These are phyloP conservation scores for Tilletia caries DNA, from an alignment of 1,284 basidiomycete species.

Conservation along the genomic window DNA sequence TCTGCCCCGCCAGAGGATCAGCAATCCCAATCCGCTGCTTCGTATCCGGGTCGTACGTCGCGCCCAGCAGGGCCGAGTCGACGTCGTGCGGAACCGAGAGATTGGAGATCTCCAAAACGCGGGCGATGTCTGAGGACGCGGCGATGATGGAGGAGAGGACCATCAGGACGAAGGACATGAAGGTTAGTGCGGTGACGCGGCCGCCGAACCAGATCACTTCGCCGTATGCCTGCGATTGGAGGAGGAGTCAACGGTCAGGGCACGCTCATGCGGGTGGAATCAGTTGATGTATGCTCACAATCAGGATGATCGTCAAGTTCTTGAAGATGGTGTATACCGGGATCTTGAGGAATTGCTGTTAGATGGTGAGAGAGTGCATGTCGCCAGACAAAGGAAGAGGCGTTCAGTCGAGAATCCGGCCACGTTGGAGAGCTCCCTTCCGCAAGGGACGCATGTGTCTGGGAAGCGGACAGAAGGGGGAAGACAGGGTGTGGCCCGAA, in stretches of 20 bases:
- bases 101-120: conserved; percentile 54
- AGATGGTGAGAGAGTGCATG: conserved; percentile 72
- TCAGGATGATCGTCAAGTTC: conserved; percentile 96
- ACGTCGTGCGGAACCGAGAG: conserved; percentile 41
- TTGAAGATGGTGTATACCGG: conserved; percentile 80
- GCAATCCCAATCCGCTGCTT: conserved; percentile 3
- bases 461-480: neutral
- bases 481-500: neutral
- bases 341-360: conserved; percentile 57
- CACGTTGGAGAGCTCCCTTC: too few species aligned
- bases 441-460: too few species aligned
- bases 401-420: too few species aligned
- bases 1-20: conserved; percentile 32
- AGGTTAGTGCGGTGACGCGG: conserved; percentile 77
- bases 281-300: conserved; percentile 61
- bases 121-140: conserved; percentile 83
- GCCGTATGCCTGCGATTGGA: conserved; percentile 74
- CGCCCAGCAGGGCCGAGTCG: conserved; percentile 32
- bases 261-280: neutral
- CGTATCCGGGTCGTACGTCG: conserved; percentile 24
- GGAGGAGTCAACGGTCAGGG: conserved; percentile 7
- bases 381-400: too few species aligned
- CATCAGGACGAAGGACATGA: conserved; percentile 90
- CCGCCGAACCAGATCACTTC: conserved; percentile 97
- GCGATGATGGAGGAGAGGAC: conserved; percentile 92